Evolutionary conservation across 179 eudicot genomes (phyloP).

Genomic region (Actinidia arguta): DNA sequence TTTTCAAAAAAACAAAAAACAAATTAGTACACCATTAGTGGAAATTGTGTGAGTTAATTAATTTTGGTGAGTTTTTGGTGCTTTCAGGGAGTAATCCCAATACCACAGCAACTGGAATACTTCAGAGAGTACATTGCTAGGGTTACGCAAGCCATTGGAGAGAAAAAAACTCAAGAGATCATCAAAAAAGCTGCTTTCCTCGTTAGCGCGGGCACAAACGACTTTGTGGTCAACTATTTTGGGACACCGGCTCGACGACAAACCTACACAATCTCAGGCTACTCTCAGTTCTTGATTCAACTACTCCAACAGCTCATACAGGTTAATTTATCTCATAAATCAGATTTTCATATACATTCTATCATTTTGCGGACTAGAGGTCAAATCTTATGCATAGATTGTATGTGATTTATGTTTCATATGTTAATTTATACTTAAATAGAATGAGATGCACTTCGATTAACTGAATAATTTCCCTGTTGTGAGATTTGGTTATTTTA

Average conservation of each 20-base stretch:
- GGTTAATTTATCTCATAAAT: too few relatives aligned
- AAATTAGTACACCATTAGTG: too few relatives aligned
- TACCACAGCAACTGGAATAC: slow-evolving; percentile 55
- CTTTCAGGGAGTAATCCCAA: background rate
- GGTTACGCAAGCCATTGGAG: slow-evolving; percentile 45
- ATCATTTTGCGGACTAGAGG: too few relatives aligned
- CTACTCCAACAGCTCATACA: slow-evolving; percentile 44
- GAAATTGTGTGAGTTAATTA: too few relatives aligned
- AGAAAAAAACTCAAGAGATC: slow-evolving; percentile 36
- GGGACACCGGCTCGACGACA: slow-evolving; percentile 50
- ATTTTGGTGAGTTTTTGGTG: background rate
- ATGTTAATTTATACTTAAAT: too few relatives aligned
- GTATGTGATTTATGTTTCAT: too few relatives aligned
- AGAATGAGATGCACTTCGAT: too few relatives aligned
- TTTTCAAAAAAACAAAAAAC: too few relatives aligned
- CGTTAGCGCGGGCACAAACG: slow-evolving; percentile 72
- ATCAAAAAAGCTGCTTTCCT: slow-evolving; percentile 50
- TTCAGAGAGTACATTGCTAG: slow-evolving; percentile 63
- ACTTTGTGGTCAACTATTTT: slow-evolving; percentile 69
- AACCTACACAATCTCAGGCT: slow-evolving; percentile 38
- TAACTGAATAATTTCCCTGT: too few relatives aligned
- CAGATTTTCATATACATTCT: background rate
- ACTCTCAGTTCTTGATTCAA: slow-evolving; percentile 43
- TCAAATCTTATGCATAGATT: too few relatives aligned
- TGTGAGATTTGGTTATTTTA: too few relatives aligned